Evolutionary conservation across 2,329 filamentous ascomycete species (phyloP), one percentile per base, ranked within the genome.

Genomic region (Colletotrichum graminicola): DNA sequence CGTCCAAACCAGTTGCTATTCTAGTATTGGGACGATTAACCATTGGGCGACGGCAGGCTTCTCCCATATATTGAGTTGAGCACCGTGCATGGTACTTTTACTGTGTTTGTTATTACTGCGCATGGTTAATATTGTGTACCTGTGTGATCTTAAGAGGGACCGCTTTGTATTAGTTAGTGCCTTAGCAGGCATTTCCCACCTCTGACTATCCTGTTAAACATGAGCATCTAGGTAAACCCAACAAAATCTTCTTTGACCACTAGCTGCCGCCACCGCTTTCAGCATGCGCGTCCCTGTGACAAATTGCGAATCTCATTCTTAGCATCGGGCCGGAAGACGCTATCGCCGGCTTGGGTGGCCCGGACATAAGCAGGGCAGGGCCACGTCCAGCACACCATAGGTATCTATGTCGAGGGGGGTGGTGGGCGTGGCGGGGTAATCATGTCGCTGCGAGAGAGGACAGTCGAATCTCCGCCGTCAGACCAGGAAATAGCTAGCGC

Each of bases 341-440:
- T 62, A 62, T 49, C 59, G 32, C 59, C 59, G 59, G n/a, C 29
- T 14, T 47, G 59, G 23, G 21, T 26, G 32, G n/a, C 8, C 59
- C 59, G 59, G 59, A 62, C 32, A 62, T 51, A 51, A 32, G 43
- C 34, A 49, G 43, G 21, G 29, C 14, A 60, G 57, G 39, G 23
- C 26, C 21, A 8, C 26, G 56, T 29, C 23, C 56, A 36, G 39
- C 16, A 23, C 39, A 26, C 21, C 29, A n/a, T 8, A n/a, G n/a
- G n/a, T n/a, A 26, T 26, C 32, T 14, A 14, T 23, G 14, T 16
- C 7, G 16, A 29, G 26, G 14, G 34, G 5, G 12, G 14, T 41
- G 5, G 39, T 43, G 32, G 26, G 16, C n/a, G 26, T 18, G 29
- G 51, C 26, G 51, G 51, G 29, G 29, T 21, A 54, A n/a, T 54